These are phyloP conservation scores for Pittosporum tobira DNA, from an alignment of 129 eudicot species.

Conservation along the genomic window DNA sequence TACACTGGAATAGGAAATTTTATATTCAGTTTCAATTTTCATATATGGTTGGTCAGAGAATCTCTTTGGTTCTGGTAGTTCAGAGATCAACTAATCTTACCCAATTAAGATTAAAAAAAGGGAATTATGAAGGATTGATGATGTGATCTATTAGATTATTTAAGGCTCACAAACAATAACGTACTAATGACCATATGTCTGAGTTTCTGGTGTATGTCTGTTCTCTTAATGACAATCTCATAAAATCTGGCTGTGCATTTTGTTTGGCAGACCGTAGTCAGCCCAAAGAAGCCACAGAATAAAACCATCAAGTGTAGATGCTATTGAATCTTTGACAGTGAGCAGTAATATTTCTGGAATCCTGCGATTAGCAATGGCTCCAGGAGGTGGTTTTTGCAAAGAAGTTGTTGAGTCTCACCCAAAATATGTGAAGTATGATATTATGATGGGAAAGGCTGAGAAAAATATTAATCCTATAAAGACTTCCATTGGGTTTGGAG, in stretches of 20 bases:
- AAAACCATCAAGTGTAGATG: slow-evolving; percentile 13
- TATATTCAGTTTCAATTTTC: slow-evolving; percentile 13
- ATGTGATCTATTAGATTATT: no score
- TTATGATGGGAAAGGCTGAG: slow-evolving; percentile 30
- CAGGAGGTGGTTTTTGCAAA: slow-evolving; percentile 54
- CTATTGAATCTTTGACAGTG: slow-evolving; percentile 7
- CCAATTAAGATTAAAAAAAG: slow-evolving; percentile 15
- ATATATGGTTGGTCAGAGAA: slow-evolving; percentile 45
- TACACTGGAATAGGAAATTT: slow-evolving; percentile 16
- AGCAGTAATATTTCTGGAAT: slow-evolving; percentile 11
- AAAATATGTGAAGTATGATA: slow-evolving; percentile 44
- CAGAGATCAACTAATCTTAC: slow-evolving; percentile 32
- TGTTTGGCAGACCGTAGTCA: slow-evolving; percentile 29
- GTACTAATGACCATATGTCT: slow-evolving; percentile 13
- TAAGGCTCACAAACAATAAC: no score
- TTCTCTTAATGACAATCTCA: slow-evolving; percentile 13
- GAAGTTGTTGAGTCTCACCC: slow-evolving; percentile 60
- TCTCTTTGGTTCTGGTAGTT: slow-evolving; percentile 35
- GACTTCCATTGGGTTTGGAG: slow-evolving; percentile 19
- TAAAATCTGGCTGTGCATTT: slow-evolving; percentile 14
- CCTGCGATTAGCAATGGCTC: slow-evolving; percentile 39
- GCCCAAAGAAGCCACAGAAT: slow-evolving; percentile 6
- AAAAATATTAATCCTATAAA: slow-evolving; percentile 18
- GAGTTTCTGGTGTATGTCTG: slow-evolving; percentile 11
- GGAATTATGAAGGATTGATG: slow-evolving; percentile 10